A percentile compares a stretch with the other conserved stretches of the same genome.
Conservation (phyloP, 2,329 filamentous ascomycete species). For the Neonectria punicea region DNA sequence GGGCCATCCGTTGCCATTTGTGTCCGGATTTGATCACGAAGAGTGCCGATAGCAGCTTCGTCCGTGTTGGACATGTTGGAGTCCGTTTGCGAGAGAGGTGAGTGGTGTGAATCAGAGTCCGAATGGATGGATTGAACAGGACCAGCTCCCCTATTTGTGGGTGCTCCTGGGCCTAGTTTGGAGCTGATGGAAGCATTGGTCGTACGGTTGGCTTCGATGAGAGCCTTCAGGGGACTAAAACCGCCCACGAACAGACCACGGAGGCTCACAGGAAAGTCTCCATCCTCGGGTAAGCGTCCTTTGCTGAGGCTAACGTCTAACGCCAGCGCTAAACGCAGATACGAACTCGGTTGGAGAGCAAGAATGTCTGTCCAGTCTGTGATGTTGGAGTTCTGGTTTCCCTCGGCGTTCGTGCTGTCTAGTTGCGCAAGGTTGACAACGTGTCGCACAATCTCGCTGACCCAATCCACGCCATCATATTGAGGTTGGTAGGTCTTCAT, state of each 20-base stretch:
- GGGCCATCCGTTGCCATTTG: conserved; percentile 16
- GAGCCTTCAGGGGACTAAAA: conserved; percentile 48
- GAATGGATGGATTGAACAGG: conserved; percentile 7
- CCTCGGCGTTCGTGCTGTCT: conserved; percentile 43
- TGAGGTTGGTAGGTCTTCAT: conserved; percentile 59
- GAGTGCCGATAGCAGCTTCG: conserved; percentile 25
- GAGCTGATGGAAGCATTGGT: conserved; percentile 2
- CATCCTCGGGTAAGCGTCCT: conserved; percentile 52
- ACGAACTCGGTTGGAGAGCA: conserved; percentile 52
- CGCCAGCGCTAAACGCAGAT: conserved; percentile 55
- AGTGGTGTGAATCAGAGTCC: conserved; percentile 31
- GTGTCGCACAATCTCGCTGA: conserved; percentile 55
- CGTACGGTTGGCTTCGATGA: conserved; percentile 43
- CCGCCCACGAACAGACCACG: conserved; percentile 51
- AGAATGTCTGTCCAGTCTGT: conserved; percentile 56
- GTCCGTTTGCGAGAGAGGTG: conserved; percentile 32
- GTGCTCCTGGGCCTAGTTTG: neutral
- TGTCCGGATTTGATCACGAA: conserved; percentile 22
- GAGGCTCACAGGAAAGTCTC: conserved; percentile 54
- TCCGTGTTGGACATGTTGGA: conserved; percentile 31
- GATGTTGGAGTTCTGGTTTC: conserved; percentile 38
- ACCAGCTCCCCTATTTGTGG: neutral
- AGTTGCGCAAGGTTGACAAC: conserved; percentile 55
- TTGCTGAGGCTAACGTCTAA: conserved; percentile 57
- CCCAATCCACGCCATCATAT: conserved; percentile 58